Evolutionary conservation across 148 eudicot genomes (phyloP).

Genomic region (Camellia sinensis): DNA sequence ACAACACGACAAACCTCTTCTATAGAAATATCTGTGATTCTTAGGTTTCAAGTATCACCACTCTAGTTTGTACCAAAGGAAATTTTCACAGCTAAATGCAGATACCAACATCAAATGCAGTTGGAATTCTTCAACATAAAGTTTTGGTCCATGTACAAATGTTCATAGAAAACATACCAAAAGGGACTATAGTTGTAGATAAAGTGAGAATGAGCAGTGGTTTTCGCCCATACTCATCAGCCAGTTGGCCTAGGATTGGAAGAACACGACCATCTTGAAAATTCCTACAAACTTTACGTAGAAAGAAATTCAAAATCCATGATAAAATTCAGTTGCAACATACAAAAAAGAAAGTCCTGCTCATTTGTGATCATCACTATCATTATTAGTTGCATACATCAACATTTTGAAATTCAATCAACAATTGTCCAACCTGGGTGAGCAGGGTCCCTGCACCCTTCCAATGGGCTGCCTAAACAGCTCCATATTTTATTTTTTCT

Average conservation of each 20-base stretch:
- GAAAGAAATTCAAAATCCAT: slow-evolving; percentile 10
- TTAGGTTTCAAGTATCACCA: neutral
- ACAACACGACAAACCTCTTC: too few species aligned
- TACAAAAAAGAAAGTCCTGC: neutral
- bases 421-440: too few species aligned
- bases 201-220: slow-evolving; percentile 79
- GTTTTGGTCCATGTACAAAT: neutral
- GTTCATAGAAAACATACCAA: slow-evolving; percentile 41
- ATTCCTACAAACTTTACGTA: slow-evolving; percentile 66
- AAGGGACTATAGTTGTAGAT: slow-evolving; percentile 76
- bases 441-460: too few species aligned
- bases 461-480: too few species aligned
- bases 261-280: slow-evolving; percentile 85
- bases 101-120: slow-evolving; percentile 8
- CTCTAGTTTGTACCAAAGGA: neutral
- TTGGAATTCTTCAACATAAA: neutral
- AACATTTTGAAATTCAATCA: neutral
- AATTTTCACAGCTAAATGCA: neutral
- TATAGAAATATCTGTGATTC: too few species aligned
- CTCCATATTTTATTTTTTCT: too few species aligned
- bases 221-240: slow-evolving; percentile 91
- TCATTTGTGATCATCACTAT: neutral
- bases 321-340: neutral
- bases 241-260: slow-evolving; percentile 84
- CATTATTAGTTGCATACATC: neutral